phyloP scores from a whole-genome alignment of 768 basidiomycete species.

The Austroboletus festivus region DNA sequence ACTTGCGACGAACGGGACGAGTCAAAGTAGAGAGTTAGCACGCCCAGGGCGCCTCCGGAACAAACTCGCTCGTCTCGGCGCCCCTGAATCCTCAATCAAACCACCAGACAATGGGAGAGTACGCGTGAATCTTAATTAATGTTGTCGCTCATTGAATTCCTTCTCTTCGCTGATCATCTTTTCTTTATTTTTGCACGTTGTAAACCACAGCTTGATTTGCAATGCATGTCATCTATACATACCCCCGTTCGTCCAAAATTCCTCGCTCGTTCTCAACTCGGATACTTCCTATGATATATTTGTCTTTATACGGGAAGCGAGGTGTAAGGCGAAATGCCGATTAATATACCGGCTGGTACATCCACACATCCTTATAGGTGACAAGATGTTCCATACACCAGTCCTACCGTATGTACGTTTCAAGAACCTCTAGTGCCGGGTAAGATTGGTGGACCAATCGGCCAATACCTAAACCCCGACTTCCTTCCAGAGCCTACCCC shows the following conservation, averaged over 20 bases:
- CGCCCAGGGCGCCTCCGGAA: slow-evolving; percentile 30
- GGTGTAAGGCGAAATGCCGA: too few relatives aligned
- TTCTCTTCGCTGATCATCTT: not conserved
- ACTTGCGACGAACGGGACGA: slow-evolving; percentile 13
- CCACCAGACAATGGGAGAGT: slow-evolving; percentile 35
- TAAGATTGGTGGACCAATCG: too few relatives aligned
- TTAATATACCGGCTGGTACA: too few relatives aligned
- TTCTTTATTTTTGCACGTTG: slow-evolving; percentile 25
- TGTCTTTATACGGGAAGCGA: too few relatives aligned
- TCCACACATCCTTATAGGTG: too few relatives aligned
- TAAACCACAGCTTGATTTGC: slow-evolving; percentile 22
- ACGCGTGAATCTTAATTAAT: slow-evolving; percentile 35
- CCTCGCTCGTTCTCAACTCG: slow-evolving; percentile 2
- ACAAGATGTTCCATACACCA: too few relatives aligned
- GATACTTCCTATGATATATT: too few relatives aligned
- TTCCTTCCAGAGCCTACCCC: too few relatives aligned
- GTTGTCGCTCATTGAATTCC: slow-evolving; percentile 14
- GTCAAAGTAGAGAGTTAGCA: slow-evolving; percentile 18
- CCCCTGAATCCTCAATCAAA: slow-evolving; percentile 27
- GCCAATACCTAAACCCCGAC: too few relatives aligned
- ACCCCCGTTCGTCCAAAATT: slow-evolving; percentile 14
- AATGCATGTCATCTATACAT: slow-evolving; percentile 24
- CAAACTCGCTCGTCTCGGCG: slow-evolving; percentile 27
- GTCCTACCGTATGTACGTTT: too few relatives aligned
- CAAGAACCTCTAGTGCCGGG: too few relatives aligned